phyloP scores from a whole-genome alignment of 2,329 filamentous ascomycete genomes.

The Colletotrichum sp. region DNA sequence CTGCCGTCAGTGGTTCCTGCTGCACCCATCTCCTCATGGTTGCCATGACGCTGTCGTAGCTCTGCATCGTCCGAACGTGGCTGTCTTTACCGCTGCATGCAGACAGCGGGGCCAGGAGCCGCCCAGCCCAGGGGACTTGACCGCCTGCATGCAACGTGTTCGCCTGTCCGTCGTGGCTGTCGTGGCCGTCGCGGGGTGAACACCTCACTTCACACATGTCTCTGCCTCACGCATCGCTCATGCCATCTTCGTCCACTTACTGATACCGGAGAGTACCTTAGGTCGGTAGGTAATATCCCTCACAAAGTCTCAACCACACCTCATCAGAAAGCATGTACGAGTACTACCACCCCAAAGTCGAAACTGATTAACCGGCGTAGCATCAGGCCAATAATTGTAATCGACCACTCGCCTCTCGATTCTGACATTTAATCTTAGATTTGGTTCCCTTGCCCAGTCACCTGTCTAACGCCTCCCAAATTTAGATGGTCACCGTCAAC shows the following conservation, averaged over 20 bases:
- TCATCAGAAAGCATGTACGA: background rate
- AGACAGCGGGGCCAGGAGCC: background rate
- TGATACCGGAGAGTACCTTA: background rate
- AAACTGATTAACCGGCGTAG: background rate
- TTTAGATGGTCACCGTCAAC: background rate
- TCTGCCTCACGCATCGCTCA: background rate
- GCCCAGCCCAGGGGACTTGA: background rate
- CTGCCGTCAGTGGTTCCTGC: background rate
- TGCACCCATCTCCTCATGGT: conserved; percentile 11
- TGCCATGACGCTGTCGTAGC: conserved; percentile 22
- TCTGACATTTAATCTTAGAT: conserved; percentile 6
- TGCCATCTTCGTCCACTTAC: background rate
- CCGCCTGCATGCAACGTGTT: conserved; percentile 14
- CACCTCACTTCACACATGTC: background rate
- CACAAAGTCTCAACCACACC: background rate
- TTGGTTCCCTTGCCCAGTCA: background rate
- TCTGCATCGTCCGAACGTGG: conserved; percentile 9
- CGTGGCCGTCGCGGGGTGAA: background rate
- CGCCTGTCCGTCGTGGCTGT: background rate
- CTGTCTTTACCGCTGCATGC: conserved; percentile 10
- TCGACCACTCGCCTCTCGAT: conserved; percentile 9
- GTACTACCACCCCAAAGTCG: background rate
- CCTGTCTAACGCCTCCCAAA: conserved; percentile 7
- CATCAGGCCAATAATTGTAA: background rate
- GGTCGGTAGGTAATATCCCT: background rate